Conservation (phyloP, 305 asterid species). For the Solanum chacoense region DNA sequence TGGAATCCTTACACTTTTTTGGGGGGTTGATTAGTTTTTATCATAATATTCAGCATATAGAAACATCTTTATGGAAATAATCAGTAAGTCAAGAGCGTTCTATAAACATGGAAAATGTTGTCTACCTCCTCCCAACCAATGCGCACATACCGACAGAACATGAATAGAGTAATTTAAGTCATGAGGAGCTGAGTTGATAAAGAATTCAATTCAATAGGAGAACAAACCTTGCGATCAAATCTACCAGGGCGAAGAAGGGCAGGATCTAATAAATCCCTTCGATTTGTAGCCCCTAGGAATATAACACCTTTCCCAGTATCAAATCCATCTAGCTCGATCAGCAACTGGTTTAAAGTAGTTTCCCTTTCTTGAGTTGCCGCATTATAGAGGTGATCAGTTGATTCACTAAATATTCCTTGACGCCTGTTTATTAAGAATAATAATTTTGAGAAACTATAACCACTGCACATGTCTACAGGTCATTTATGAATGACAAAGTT, state of each 20-base stretch:
- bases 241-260: constrained; percentile 99
- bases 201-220: neutral
- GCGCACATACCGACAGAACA: neutral
- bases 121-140: neutral
- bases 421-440: constrained; percentile 47
- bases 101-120: neutral
- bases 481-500: neutral
- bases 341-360: constrained; percentile 91
- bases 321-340: constrained; percentile 94
- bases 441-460: neutral
- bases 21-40: neutral
- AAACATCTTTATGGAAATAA: neutral
- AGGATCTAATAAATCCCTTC: constrained; percentile 92
- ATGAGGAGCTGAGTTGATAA: neutral
- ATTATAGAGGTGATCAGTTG: constrained; percentile 43
- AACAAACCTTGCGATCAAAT: constrained; percentile 88
- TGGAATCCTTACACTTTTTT: neutral
- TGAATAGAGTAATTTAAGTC: neutral
- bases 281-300: constrained; percentile 93
- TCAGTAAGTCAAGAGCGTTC: neutral
- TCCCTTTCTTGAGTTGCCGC: constrained; percentile 96
- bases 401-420: constrained; percentile 58
- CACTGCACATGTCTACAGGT: neutral
- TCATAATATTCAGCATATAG: neutral
- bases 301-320: constrained; percentile 99